Conservation (phyloP, 257 asterid species). For the Nicotiana tomentosiformis region DNA sequence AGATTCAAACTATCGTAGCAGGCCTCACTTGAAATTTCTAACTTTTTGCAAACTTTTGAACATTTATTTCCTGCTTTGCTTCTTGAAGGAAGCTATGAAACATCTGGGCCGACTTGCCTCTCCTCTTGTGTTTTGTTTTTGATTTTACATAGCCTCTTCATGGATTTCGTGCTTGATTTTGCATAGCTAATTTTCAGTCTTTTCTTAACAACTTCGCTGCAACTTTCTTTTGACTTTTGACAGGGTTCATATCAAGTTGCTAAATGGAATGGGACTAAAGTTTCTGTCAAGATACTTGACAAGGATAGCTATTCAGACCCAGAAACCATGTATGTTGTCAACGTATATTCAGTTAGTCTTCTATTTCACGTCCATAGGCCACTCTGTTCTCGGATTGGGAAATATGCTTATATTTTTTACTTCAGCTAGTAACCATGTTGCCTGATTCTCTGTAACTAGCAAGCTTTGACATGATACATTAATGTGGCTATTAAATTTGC, state of each 20-base stretch:
- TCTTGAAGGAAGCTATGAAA: not conserved
- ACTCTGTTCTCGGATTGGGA: not conserved
- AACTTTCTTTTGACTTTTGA: slow-evolving; percentile 5
- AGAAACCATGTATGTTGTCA: slow-evolving; percentile 55
- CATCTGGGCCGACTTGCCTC: not conserved
- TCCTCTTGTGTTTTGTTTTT: not conserved
- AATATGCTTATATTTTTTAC: not conserved
- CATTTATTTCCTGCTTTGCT: not conserved
- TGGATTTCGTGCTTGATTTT: not conserved
- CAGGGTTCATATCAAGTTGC: slow-evolving; percentile 99
- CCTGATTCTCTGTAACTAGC: not conserved
- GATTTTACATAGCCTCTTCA: too few relatives aligned
- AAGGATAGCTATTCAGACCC: slow-evolving; percentile 74
- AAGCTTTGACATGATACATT: not conserved
- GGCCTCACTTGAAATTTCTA: not conserved
- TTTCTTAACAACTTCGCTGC: not conserved
- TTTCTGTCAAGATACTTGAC: slow-evolving; percentile 93
- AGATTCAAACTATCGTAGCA: not conserved
- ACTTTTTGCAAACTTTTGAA: not conserved
- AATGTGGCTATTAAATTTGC: not conserved
- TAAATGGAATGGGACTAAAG: slow-evolving; percentile 97
- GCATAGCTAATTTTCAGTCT: not conserved
- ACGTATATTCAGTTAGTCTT: not conserved
- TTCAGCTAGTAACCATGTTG: not conserved
- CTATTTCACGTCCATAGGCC: not conserved